Conservation (phyloP, 768 basidiomycete species). For the Dioszegia aurantiaca region DNA sequence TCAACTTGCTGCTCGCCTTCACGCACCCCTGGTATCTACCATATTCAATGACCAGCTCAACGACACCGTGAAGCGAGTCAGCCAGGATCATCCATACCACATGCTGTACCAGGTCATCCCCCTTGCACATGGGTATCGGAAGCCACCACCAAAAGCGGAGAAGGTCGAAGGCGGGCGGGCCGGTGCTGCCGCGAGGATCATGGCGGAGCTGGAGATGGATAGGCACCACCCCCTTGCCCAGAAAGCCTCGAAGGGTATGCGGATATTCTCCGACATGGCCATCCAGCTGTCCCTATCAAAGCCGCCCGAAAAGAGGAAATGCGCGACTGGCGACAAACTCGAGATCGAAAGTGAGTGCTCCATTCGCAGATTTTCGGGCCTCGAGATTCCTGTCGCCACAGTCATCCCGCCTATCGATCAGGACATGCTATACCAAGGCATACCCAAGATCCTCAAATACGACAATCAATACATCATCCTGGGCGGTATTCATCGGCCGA, state of each 20-base stretch:
- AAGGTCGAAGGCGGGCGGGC: slow-evolving; percentile 57
- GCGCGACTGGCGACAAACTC: not conserved
- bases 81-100: slow-evolving; percentile 89
- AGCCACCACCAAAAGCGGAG: not conserved
- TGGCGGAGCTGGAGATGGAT: slow-evolving; percentile 57
- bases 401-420: slow-evolving; percentile 66
- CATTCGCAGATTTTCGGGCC: slow-evolving; percentile 58
- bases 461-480: slow-evolving; percentile 61
- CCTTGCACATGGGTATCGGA: slow-evolving; percentile 53
- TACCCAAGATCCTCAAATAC: slow-evolving; percentile 69
- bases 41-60: slow-evolving; percentile 64
- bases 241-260: slow-evolving; percentile 35
- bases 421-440: slow-evolving; percentile 65
- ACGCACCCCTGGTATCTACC: slow-evolving; percentile 52
- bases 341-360: slow-evolving; percentile 18
- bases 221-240: not conserved
- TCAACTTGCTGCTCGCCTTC: slow-evolving; percentile 87
- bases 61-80: slow-evolving; percentile 65
- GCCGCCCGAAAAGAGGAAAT: not conserved
- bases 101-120: slow-evolving; percentile 85
- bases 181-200: slow-evolving; percentile 61
- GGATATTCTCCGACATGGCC: slow-evolving; percentile 32
- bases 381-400: slow-evolving; percentile 83
- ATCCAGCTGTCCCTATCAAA: slow-evolving; percentile 31
- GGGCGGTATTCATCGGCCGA: slow-evolving; percentile 80